Evolutionary conservation across 352 stramenopile species (phyloP), one percentile per base, ranked within the genome.

Genomic region (Phytophthora aleatoria): DNA sequence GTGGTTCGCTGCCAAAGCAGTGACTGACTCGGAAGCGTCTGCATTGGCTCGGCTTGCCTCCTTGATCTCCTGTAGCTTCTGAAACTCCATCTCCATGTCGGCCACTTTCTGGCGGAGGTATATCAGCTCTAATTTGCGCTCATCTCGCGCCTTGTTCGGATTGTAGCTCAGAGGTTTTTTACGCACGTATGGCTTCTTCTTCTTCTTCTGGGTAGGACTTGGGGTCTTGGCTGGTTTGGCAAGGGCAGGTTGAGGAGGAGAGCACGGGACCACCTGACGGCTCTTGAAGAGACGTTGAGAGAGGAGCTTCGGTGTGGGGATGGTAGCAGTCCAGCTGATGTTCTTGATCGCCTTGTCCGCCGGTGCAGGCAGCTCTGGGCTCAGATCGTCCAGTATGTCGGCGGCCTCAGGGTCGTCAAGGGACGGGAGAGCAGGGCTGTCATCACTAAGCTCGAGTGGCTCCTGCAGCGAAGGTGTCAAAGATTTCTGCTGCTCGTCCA

Each of bases 61-160:
- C 15, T 69, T 61, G 16, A 65, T 74, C 30, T 68, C 60, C 4
- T 71, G 59, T 31, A 77, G 47, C 35, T 62, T 62, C 16, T 64
- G 68, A 28, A 82, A 57, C 50, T 75, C 67, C 56, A 69, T 35
- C 58, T 82, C 74, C 60, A 82, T 77, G 53, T 77, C 71, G 20
- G 20, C 15, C 27, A 82, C 74, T 33, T 66, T 79, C n/a, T 64
- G 55, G n/a, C 74, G 67, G n/a, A 82, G 57, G 33, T 82, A 82
- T 4, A 69, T 31, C 30, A 82, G 54, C 48, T 82, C 74, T 27
- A 77, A 55, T 27, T 72, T 74, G 54, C 73, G 73, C 31, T 76
- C 70, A 63, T 81, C 70, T 8, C 73, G 62, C 48, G 73, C 73
- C 35, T 81, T 81, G 67, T 81, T 81, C 20, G 73, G 57, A 49